Evolutionary conservation across 148 eudicot genomes (phyloP), one percentile per base, ranked within the genome.

Genomic region (Talinum fruticosum): DNA sequence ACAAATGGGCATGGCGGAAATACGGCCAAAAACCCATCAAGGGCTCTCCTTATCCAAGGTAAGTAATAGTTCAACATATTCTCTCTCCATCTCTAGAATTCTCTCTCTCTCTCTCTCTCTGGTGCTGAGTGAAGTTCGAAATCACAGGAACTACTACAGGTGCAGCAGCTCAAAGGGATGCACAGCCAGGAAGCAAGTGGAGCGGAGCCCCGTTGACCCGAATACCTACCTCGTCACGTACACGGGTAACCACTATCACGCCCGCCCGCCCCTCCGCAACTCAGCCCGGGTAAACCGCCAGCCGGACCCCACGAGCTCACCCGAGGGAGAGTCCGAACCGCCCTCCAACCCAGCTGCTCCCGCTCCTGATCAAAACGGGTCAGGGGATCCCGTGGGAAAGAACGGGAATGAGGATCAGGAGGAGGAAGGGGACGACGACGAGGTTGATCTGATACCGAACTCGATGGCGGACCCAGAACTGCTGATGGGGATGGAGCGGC

Each of bases 1-100:
- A 92, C 81, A 81, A 84, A 69, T 92, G 98, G 97, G 89, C 91
- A 8, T 94, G 98, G 98, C 81, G 98, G 44, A 94, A 94, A 75
- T 92, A 94, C 59, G 98, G 98, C 57, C 97, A 92, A 62, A 94
- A 94, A 78, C 91, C 98, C 62, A 94, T 94, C 75, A 94, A 92
- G 79, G 98, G 97, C 15, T 87, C 97, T 14, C 92, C 93, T n/a
- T 83, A 87, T 84, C 98, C 98, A 29, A 92, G 98, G 98, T 94
- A 30, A 41, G 18, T 38, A 59, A 10, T 24, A n/a, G 5, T 59
- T 13, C n/a, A n/a, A n/a, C n/a, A n/a, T n/a, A 62, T 62, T 26
- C 32, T 24, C 66, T 61, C 32, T 61, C 13, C 26, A 15, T 61
- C 32, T 61, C 13, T 61, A 15, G 26, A 54, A 4, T 12, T 29